A percentile compares a stretch with the other conserved stretches of the same genome.
Evolutionary conservation across 805 yeast species (phyloP).

Genomic region (Pichia eremophila): DNA sequence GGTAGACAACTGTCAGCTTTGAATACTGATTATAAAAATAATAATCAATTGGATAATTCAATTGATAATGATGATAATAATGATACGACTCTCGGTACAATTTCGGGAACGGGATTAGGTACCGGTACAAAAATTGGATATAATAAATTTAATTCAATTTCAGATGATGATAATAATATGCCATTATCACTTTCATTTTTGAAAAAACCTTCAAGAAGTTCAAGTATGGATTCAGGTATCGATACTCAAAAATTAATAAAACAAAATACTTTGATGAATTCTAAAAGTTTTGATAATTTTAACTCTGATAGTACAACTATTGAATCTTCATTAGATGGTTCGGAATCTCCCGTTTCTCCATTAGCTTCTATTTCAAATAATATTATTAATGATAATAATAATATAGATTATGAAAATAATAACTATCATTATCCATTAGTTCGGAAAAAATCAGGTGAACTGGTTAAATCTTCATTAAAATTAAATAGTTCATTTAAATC

Average conservation of each 20-base stretch:
- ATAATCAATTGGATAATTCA: neutral
- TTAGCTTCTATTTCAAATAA: neutral
- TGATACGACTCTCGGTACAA: no score
- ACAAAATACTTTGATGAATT: constrained; percentile 24
- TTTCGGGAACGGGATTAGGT: no score
- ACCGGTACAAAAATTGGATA: neutral
- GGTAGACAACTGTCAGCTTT: neutral
- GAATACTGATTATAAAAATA: neutral
- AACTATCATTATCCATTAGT: constrained; percentile 35
- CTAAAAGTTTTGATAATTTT: constrained; percentile 7
- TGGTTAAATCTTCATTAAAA: constrained; percentile 67
- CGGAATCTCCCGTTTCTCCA: neutral
- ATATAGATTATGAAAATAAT: neutral
- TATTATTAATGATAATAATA: no score
- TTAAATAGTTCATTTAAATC: constrained; percentile 19
- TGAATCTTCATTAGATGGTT: neutral
- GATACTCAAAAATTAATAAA: constrained; percentile 22
- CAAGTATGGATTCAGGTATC: constrained; percentile 13
- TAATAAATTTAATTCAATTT: neutral
- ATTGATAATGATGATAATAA: neutral
- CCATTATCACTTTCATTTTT: constrained; percentile 27
- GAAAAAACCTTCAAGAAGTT: constrained; percentile 25
- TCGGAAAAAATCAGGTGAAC: constrained; percentile 83
- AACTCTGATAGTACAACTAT: neutral
- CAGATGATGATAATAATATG: constrained; percentile 14